Evolutionary conservation across 768 basidiomycete species (phyloP).

Genomic region (Naematelia encephala): DNA sequence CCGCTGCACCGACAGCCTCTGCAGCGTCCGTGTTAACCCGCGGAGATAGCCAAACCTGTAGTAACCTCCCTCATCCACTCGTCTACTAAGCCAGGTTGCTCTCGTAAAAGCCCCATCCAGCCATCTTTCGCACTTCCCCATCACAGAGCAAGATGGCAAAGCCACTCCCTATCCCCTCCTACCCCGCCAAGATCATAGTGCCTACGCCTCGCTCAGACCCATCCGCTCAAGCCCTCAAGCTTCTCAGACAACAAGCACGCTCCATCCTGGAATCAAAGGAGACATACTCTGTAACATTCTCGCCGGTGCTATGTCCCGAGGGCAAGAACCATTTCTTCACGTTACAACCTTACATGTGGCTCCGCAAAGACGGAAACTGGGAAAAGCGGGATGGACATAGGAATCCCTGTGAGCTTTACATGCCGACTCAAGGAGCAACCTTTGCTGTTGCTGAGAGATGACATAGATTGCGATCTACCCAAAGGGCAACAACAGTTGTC

Average conservation of each 20-base stretch:
- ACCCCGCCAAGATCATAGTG: no score
- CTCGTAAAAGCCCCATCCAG: no score
- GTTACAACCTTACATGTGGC: slow-evolving; percentile 20
- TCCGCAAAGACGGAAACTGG: slow-evolving; percentile 10
- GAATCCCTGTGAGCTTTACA: slow-evolving; percentile 17
- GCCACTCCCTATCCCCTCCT: no score
- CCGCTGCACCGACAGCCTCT: no score
- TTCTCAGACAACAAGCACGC: neutral
- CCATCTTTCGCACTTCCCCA: no score
- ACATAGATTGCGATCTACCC: slow-evolving; percentile 13
- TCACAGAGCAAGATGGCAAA: no score
- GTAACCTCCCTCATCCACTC: no score
- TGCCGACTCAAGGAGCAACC: neutral
- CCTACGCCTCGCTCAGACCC: no score
- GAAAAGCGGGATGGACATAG: slow-evolving; percentile 21
- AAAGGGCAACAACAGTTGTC: slow-evolving; percentile 18
- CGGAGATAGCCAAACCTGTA: no score
- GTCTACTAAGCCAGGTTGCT: no score
- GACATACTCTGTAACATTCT: slow-evolving; percentile 13
- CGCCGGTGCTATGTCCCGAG: neutral
- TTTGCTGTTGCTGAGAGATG: neutral
- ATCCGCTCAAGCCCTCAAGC: no score
- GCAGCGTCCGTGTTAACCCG: no score
- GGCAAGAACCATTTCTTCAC: slow-evolving; percentile 18
- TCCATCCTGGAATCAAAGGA: neutral